Evolutionary conservation across 1,284 basidiomycete genomes (phyloP), one percentile per base, ranked within the genome.

Genomic region (Somion occarium): DNA sequence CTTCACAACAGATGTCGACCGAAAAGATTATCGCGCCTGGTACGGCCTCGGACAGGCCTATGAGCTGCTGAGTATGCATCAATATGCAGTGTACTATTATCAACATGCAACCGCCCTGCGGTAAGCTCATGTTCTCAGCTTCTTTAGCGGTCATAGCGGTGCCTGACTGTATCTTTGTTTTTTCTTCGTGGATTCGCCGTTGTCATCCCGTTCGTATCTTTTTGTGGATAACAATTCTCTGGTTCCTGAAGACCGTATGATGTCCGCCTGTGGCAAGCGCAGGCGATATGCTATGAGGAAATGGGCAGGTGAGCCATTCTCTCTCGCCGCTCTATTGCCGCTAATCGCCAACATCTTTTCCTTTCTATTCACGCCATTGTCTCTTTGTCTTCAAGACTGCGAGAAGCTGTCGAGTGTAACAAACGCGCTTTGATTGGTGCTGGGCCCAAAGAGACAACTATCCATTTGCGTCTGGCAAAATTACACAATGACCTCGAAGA

Each of bases 31-130:
- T 65, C 75, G 97, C 53, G 95, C 96, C 5, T 99, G 97, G 96
- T 98, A 97, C 69, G 97, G 97, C 20, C 83, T 99, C 45, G 97
- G 95, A 1, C 96, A 99, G 66, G 93, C 95, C 18, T 99, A 99
- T 66, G 96, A 98, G 66, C 78, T 99, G 34, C 76, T 98, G 55
- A 94, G 91, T 62, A 98, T 98, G 88, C 93, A 93, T 57, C 87
- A 93, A 64, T 98, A 98, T 71, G 91, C 96, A 2, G 75, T 99
- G 45, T 86, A 97, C 69, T 99, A 99, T 72, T 98, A 96, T 65
- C 95, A 98, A 64, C 87, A 93, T 62, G 95, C 97, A 1, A 95
- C 94, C 18, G 89, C 93, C 22, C 76, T 98, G 54, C 78, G 91
- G 91, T 93, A 59, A 53, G 79, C 64, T 18, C 15, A 18, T 37